These are phyloP conservation scores for Purpureocillium takamizusanense DNA, from an alignment of 2,329 filamentous ascomycete species.

Conservation along the genomic window DNA sequence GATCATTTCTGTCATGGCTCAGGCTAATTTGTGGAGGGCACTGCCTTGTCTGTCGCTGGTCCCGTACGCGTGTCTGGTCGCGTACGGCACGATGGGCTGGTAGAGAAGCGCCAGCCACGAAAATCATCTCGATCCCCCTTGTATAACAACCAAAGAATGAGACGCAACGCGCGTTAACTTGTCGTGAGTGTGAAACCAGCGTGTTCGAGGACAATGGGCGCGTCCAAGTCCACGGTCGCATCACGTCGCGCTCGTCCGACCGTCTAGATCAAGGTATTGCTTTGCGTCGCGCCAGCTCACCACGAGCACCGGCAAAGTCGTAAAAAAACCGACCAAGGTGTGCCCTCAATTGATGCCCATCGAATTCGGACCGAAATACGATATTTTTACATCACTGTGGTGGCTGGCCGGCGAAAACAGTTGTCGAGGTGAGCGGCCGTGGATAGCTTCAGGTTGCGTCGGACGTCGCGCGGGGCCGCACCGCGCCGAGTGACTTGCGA, in stretches of 20 bases:
- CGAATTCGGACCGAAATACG: not conserved
- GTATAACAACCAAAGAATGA: too few relatives aligned
- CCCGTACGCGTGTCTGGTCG: too few relatives aligned
- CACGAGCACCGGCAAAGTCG: not conserved
- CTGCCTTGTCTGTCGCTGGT: too few relatives aligned
- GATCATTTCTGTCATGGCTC: too few relatives aligned
- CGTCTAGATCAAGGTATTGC: not conserved
- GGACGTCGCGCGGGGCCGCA: constrained; percentile 2
- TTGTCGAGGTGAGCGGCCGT: constrained; percentile 13
- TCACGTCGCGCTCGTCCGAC: not conserved
- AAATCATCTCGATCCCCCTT: too few relatives aligned
- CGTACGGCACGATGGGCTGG: too few relatives aligned
- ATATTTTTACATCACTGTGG: not conserved
- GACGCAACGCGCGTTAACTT: too few relatives aligned
- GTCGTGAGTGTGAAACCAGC: too few relatives aligned
- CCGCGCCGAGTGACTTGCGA: constrained; percentile 18
- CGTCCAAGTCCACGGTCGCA: not conserved
- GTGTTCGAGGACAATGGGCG: too few relatives aligned
- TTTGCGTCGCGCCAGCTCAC: not conserved
- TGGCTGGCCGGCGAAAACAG: constrained; percentile 2
- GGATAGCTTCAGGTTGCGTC: constrained; percentile 21
- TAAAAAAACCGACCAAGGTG: not conserved
- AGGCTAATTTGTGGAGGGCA: too few relatives aligned
- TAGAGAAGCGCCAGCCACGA: too few relatives aligned
- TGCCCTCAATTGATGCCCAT: not conserved